Conservation (phyloP, 1,284 basidiomycete species). For the Cryptococcus sp. region DNA sequence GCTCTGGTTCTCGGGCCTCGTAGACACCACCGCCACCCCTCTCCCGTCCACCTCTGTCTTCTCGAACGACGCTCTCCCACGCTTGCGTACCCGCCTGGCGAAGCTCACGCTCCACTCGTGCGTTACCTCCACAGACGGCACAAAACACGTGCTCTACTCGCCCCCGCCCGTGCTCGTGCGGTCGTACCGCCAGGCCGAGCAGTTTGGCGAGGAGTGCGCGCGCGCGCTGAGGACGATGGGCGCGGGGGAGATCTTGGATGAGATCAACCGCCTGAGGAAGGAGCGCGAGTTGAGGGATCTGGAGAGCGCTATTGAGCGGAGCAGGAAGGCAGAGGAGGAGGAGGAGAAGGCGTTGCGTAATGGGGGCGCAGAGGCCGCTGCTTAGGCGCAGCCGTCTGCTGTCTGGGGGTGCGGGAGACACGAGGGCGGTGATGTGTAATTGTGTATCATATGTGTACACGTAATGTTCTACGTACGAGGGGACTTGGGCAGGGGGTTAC, state of each 20-base stretch:
- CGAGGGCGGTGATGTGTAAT: no score
- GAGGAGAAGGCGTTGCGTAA: conserved; percentile 8
- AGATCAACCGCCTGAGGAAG: conserved; percentile 67
- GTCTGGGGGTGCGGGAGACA: background rate
- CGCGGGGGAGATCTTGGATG: conserved; percentile 71
- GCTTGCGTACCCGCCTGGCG: conserved; percentile 33
- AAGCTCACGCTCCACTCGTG: conserved; percentile 67
- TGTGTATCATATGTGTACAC: no score
- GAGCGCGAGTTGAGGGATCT: conserved; percentile 56
- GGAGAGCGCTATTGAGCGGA: conserved; percentile 31
- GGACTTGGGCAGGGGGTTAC: no score
- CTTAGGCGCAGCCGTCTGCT: background rate
- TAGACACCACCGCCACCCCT: conserved; percentile 24
- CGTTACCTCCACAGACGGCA: conserved; percentile 74
- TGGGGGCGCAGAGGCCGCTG: conserved; percentile 10
- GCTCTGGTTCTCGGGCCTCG: conserved; percentile 45
- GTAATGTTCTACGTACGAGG: no score
- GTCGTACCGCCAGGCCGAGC: conserved; percentile 61
- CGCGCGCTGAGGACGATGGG: conserved; percentile 62
- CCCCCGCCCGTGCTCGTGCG: conserved; percentile 58
- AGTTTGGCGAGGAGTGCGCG: conserved; percentile 65
- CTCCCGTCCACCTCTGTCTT: conserved; percentile 17
- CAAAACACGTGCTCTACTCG: conserved; percentile 64
- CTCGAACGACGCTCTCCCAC: conserved; percentile 23
- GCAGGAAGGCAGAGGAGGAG: conserved; percentile 9